These are phyloP conservation scores for Phytophthora melonis DNA, from an alignment of 352 stramenopile species.

Conservation along the genomic window DNA sequence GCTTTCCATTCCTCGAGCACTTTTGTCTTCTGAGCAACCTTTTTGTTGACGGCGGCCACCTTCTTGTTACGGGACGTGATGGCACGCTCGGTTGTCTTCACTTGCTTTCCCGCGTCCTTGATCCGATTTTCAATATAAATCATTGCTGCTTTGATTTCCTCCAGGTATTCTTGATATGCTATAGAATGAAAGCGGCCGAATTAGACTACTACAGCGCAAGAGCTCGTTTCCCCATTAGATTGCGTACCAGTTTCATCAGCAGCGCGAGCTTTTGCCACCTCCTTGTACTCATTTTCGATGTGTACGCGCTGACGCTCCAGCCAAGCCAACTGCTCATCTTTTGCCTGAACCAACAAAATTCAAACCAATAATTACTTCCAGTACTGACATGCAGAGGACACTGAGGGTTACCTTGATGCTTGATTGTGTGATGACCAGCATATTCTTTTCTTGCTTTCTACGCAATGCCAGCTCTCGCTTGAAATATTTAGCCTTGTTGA, in stretches of 20 bases:
- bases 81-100: conserved; percentile 36
- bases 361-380: conserved; percentile 4
- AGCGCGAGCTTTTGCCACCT: conserved; percentile 25
- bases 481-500: conserved; percentile 32
- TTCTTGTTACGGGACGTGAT: conserved; percentile 36
- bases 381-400: neutral
- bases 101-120: conserved; percentile 29
- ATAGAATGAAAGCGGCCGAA: neutral
- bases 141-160: conserved; percentile 31
- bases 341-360: conserved; percentile 27
- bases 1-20: conserved; percentile 31
- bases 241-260: conserved; percentile 39
- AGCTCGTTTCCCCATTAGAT: neutral
- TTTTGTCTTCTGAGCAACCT: conserved; percentile 29
- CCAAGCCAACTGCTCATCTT: conserved; percentile 52
- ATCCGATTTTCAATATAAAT: conserved; percentile 32
- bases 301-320: conserved; percentile 48
- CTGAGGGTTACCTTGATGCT: conserved; percentile 43
- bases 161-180: neutral
- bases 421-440: conserved; percentile 41
- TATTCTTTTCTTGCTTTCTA: conserved; percentile 45
- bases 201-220: neutral
- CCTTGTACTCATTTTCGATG: conserved; percentile 41
- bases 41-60: conserved; percentile 32
- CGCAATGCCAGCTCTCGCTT: conserved; percentile 44